phyloP scores from a whole-genome alignment of 495 filamentous ascomycete species.

The Talaromyces nanjingensis region DNA sequence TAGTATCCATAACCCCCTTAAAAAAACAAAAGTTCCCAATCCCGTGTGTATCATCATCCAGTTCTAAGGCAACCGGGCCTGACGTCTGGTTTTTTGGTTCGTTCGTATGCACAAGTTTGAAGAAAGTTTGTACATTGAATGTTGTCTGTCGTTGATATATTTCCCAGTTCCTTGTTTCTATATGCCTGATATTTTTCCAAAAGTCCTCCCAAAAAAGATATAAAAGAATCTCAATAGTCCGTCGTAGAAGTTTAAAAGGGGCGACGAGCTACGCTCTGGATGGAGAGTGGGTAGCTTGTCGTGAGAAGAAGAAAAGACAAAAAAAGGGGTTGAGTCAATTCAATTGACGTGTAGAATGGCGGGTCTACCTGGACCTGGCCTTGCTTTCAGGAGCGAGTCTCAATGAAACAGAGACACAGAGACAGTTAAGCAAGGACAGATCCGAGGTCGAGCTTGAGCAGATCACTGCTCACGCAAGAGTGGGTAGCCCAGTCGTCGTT shows the following conservation, averaged over 20 bases:
- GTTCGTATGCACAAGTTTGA: not conserved
- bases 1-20: not conserved
- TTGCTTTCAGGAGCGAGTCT: not conserved
- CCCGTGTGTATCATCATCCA: slow-evolving; percentile 3
- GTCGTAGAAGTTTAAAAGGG: slow-evolving; percentile 2
- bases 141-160: not conserved
- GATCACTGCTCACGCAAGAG: slow-evolving; percentile 36
- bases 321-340: not conserved
- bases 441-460: slow-evolving; percentile 28
- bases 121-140: not conserved
- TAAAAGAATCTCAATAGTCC: not conserved
- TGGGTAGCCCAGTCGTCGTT: slow-evolving; percentile 39
- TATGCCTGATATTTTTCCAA: not conserved
- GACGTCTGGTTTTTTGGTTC: not conserved
- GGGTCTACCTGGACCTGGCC: not conserved
- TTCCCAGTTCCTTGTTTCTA: not conserved
- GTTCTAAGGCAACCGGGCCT: slow-evolving; percentile 3
- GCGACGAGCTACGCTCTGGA: not conserved
- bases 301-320: not conserved
- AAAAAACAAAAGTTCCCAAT: not conserved
- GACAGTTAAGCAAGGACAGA: not conserved
- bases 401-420: not conserved
- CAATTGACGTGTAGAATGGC: not conserved
- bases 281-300: not conserved
- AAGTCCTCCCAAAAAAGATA: not conserved